Conservation (phyloP, 768 basidiomycete genomes). For the Xanthoconium stramineum region DNA sequence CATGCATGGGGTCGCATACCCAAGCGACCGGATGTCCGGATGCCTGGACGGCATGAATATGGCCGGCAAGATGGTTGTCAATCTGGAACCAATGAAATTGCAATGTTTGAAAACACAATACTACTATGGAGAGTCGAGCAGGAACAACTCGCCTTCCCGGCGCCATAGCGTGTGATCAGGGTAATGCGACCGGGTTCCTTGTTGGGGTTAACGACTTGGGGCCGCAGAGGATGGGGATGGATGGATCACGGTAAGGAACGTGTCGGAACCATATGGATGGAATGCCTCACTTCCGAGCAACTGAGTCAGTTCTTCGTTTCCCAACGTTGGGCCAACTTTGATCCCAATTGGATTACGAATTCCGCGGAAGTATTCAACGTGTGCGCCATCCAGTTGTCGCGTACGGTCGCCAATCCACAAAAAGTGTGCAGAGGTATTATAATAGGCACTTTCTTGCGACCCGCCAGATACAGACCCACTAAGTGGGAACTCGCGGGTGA, state of each 20-base stretch:
- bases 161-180: conserved; percentile 92
- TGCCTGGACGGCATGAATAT: conserved; percentile 76
- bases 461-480: conserved; percentile 23
- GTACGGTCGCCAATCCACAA: conserved; percentile 98
- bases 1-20: conserved; percentile 99
- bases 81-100: conserved; percentile 46
- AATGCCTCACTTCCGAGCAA: conserved; percentile 67
- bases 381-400: conserved; percentile 85
- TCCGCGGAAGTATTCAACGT: conserved; percentile 93
- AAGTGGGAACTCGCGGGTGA: conserved; percentile 69
- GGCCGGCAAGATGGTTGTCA: conserved; percentile 65
- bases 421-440: conserved; percentile 93
- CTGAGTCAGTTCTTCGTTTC: conserved; percentile 66
- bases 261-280: not conserved
- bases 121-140: not conserved
- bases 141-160: conserved; percentile 57
- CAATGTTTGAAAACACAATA: not conserved
- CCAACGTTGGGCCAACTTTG: conserved; percentile 93
- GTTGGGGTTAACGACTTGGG: conserved; percentile 80
- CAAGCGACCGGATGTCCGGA: conserved; percentile 88
- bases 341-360: conserved; percentile 93
- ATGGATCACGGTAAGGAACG: not conserved
- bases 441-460: conserved; percentile 46
- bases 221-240: not conserved
- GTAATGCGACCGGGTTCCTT: conserved; percentile 82